Percentiles rank a stretch among this genome's conserved stretches.
Conservation (phyloP, 139 green algal species). For the Volvox africanus region DNA sequence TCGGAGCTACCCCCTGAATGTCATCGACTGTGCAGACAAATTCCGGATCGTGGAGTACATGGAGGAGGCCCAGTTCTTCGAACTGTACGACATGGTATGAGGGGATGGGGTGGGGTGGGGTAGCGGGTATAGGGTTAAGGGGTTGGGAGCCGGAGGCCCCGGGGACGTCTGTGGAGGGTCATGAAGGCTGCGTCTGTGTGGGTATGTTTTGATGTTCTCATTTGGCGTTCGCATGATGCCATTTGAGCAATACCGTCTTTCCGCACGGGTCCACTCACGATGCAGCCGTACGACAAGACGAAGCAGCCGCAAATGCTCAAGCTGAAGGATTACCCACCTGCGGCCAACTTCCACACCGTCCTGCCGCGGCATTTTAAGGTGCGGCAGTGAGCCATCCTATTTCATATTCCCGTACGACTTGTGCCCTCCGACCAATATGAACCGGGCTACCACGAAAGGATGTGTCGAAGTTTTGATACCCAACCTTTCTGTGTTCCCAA, state of each 20-base stretch:
- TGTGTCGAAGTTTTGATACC: background rate
- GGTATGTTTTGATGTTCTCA: background rate
- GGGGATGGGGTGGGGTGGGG: no score
- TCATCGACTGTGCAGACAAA: constrained; percentile 25
- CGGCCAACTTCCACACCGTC: constrained; percentile 57
- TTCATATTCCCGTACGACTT: background rate
- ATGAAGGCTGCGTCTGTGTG: background rate
- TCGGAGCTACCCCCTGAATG: no score
- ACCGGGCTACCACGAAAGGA: no score
- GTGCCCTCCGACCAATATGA: no score
- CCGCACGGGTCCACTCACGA: background rate
- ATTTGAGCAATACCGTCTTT: no score
- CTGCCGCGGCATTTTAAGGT: constrained; percentile 72
- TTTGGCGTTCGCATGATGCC: no score
- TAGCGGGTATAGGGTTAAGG: background rate
- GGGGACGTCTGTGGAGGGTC: background rate
- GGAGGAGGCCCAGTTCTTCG: constrained; percentile 54
- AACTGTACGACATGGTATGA: constrained; percentile 8
- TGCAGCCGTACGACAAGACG: constrained; percentile 7
- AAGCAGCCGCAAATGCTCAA: constrained; percentile 79
- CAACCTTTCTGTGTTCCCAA: background rate
- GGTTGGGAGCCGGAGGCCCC: background rate
- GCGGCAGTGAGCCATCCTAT: background rate
- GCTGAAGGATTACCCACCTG: constrained; percentile 91
- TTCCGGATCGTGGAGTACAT: background rate